Evolutionary conservation across 345 rosid genomes (phyloP).

Genomic region (Linum lewisii): DNA sequence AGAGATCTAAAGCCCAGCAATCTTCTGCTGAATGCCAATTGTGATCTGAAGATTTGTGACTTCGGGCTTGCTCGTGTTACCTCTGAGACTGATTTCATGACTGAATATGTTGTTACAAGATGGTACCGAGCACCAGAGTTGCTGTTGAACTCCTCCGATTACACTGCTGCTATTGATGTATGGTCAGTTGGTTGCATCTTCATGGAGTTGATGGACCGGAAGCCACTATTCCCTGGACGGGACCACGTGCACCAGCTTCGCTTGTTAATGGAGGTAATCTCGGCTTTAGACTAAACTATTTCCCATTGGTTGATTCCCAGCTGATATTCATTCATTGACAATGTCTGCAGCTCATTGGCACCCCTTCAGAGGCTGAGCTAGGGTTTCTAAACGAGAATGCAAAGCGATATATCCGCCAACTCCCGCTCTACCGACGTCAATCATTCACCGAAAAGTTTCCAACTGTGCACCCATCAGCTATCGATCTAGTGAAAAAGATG

Average conservation of each 20-base stretch:
- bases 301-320: not conserved
- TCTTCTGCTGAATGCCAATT: conserved; percentile 59
- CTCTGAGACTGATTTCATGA: conserved; percentile 89
- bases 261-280: conserved; percentile 69
- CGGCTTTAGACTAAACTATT: not conserved
- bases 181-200: conserved; percentile 98
- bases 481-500: conserved; percentile 88
- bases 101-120: conserved; percentile 87
- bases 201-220: conserved; percentile 69
- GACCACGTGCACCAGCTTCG: conserved; percentile 84
- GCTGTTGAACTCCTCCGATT: conserved; percentile 62
- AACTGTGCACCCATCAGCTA: conserved; percentile 50
- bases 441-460: conserved; percentile 73
- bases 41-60: conserved; percentile 86
- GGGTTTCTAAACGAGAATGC: conserved; percentile 68
- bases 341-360: conserved; percentile 61
- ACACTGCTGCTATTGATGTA: conserved; percentile 86
- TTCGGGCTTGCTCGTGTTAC: conserved; percentile 86
- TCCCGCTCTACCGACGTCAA: conserved; percentile 47
- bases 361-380: conserved; percentile 76
- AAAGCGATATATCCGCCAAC: conserved; percentile 59
- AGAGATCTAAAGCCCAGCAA: conserved; percentile 93
- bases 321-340: not conserved
- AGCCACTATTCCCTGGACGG: conserved; percentile 84
- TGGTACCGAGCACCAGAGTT: conserved; percentile 99